Evolutionary conservation across 805 yeast species (phyloP).

Genomic region (Candida golubevii): DNA sequence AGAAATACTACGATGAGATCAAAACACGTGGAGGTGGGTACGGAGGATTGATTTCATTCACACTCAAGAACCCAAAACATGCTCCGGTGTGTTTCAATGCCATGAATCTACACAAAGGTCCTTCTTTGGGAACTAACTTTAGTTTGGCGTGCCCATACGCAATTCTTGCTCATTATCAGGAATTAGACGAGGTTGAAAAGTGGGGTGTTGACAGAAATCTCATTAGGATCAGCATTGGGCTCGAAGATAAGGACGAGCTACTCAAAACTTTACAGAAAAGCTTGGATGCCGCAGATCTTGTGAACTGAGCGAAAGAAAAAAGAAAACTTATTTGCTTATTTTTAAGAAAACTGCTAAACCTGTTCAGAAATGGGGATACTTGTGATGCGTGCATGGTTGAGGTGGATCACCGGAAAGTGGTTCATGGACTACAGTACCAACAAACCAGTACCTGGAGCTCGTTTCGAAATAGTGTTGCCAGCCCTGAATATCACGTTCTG

Average conservation of each 20-base stretch:
- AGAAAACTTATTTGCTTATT: too few relatives aligned
- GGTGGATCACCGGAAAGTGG: constrained; percentile 48
- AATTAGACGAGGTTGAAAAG: constrained; percentile 69
- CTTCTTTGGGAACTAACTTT: constrained; percentile 86
- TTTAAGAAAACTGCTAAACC: too few relatives aligned
- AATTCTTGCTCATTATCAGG: constrained; percentile 78
- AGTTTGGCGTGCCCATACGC: constrained; percentile 89
- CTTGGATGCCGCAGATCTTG: constrained; percentile 11
- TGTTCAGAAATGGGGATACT: constrained; percentile 8
- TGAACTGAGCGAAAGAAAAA: not conserved
- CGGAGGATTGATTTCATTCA: constrained; percentile 78
- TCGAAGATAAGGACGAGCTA: constrained; percentile 66
- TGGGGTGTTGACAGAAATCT: constrained; percentile 81
- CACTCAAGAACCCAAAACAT: constrained; percentile 57
- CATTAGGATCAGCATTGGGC: constrained; percentile 79
- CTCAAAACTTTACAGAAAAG: constrained; percentile 14
- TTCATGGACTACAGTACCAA: constrained; percentile 50
- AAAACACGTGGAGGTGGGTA: constrained; percentile 76
- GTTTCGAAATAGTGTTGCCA: constrained; percentile 53
- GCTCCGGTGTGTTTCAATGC: constrained; percentile 75
- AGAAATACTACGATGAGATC: constrained; percentile 63
- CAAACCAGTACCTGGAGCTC: constrained; percentile 54
- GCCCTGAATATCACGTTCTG: constrained; percentile 33
- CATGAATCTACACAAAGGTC: constrained; percentile 74
- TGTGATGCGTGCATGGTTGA: constrained; percentile 36